Base-by-base conservation (phyloP, 768 basidiomycete species). In the Mrakia blollopis region DNA sequence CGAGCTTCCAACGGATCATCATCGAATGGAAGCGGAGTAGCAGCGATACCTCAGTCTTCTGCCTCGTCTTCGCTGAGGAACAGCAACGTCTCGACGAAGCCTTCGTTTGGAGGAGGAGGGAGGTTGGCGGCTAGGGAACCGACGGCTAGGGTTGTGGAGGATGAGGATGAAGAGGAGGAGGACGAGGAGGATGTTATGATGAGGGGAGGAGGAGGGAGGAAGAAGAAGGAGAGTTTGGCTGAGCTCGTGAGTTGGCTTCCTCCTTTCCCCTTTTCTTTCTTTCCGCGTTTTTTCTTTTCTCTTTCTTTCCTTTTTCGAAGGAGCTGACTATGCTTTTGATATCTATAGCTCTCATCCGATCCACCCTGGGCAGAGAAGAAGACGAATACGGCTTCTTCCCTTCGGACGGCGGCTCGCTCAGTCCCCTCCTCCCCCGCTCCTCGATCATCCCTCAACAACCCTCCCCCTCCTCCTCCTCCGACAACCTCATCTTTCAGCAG, bases 161-260 rank as follows among this genome's bases (percentile, higher is more conserved):
- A 30, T 30, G 44, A 67, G 44, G 73, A 73, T 39, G 57, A 54
- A n/a, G n/a, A n/a, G 3, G 30, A 74, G 62, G 73, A 74, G 30
- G 73, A 74, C 25, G 73, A 74, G 47, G 69, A 54, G n/a, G 73
- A 67, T 21, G 67, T 62, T 47, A 63, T 65, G 28, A 68, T 68
- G 65, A 68, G 65, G 37, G 65, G 65, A 37, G 65, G 65, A 0
- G 35, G 52, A 50, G 28, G 35, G 9, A 11, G 10, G 11, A 2
- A 62, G n/a, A n/a, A n/a, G 41, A 74, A 54, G 73, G 73, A 74
- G 63, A 63, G 61, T 41, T 28, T 74, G 28, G 62, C 62, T 44
- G 73, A 74, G 62, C 73, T 74, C 3, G 73, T 74, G 63, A 63
- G 73, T 52, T 39, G 16, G 21, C 39, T 21, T 21, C 65, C 5